Conservation (phyloP, 768 basidiomycete genomes). For the Multifurca ochricompacta region DNA sequence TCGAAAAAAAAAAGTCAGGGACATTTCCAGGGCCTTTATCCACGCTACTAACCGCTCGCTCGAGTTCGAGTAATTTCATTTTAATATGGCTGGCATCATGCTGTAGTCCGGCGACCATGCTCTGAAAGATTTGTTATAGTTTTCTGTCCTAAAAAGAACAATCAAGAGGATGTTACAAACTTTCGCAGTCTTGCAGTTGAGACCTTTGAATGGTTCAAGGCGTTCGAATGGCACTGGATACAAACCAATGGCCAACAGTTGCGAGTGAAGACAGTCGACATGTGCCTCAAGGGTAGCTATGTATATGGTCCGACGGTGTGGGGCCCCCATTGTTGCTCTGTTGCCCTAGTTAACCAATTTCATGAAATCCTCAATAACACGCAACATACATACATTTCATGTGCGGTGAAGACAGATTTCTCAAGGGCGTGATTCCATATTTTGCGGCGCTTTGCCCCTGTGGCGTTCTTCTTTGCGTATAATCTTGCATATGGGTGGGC, state of each 20-base stretch:
- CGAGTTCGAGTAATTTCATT: conserved; percentile 58
- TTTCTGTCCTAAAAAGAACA: neutral
- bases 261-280: conserved; percentile 58
- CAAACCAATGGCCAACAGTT: conserved; percentile 43
- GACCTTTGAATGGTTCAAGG: conserved; percentile 55
- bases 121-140: conserved; percentile 33
- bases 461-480: conserved; percentile 45
- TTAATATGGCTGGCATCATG: conserved; percentile 53
- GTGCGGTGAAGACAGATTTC: conserved; percentile 57
- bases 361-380: neutral
- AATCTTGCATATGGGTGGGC: conserved; percentile 65
- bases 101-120: conserved; percentile 66
- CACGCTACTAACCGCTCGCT: conserved; percentile 48
- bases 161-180: conserved; percentile 28
- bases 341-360: neutral
- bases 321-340: conserved; percentile 60
- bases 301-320: conserved; percentile 62
- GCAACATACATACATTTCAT: conserved; percentile 50
- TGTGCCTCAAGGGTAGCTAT: conserved; percentile 66
- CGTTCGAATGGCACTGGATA: conserved; percentile 50
- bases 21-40: neutral
- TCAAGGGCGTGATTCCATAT: conserved; percentile 77
- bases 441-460: conserved; percentile 57
- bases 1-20: neutral
- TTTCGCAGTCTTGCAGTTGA: conserved; percentile 74